Percentiles rank a stretch among this genome's conserved stretches.
phyloP scores from a whole-genome alignment of 2,329 filamentous ascomycete genomes.

The Hymenoscyphus fructigenus region DNA sequence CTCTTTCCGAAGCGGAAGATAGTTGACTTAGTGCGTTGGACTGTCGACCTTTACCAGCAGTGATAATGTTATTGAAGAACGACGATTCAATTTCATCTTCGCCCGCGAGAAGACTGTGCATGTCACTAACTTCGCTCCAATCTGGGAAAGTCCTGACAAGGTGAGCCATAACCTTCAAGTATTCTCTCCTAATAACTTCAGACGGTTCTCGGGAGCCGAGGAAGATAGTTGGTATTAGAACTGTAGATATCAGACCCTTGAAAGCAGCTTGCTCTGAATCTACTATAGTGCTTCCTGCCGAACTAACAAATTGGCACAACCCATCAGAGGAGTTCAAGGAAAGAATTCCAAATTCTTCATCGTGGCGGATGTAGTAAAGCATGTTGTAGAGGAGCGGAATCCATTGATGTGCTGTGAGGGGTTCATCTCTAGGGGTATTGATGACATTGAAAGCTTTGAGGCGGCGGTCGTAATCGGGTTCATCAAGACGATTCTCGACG shows the following conservation, averaged over 20 bases:
- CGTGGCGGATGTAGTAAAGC: slow-evolving; percentile 80
- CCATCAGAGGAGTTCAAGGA: slow-evolving; percentile 76
- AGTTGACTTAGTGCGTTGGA: slow-evolving; percentile 80
- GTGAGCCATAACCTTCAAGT: slow-evolving; percentile 75
- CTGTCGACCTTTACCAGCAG: slow-evolving; percentile 84
- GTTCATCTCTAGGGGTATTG: slow-evolving; percentile 57
- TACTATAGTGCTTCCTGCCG: slow-evolving; percentile 48
- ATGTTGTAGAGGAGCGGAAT: slow-evolving; percentile 84
- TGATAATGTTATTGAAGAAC: slow-evolving; percentile 91
- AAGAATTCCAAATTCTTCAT: slow-evolving; percentile 85
- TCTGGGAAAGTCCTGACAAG: slow-evolving; percentile 69
- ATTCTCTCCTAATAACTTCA: slow-evolving; percentile 81
- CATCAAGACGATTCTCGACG: slow-evolving; percentile 68
- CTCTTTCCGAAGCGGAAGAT: slow-evolving; percentile 62
- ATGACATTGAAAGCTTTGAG: slow-evolving; percentile 74
- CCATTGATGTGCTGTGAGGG: slow-evolving; percentile 75
- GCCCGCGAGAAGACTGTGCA: slow-evolving; percentile 66
- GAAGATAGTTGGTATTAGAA: slow-evolving; percentile 75
- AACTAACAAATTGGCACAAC: slow-evolving; percentile 74
- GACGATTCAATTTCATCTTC: slow-evolving; percentile 61
- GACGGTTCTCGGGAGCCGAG: slow-evolving; percentile 74
- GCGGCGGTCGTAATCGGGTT: slow-evolving; percentile 84
- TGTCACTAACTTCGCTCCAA: slow-evolving; percentile 71
- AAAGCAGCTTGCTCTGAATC: slow-evolving; percentile 48
- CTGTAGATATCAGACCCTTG: slow-evolving; percentile 57